Evolutionary conservation across 495 filamentous ascomycete species (phyloP).

Genomic region (Hypoxylon intermedium): DNA sequence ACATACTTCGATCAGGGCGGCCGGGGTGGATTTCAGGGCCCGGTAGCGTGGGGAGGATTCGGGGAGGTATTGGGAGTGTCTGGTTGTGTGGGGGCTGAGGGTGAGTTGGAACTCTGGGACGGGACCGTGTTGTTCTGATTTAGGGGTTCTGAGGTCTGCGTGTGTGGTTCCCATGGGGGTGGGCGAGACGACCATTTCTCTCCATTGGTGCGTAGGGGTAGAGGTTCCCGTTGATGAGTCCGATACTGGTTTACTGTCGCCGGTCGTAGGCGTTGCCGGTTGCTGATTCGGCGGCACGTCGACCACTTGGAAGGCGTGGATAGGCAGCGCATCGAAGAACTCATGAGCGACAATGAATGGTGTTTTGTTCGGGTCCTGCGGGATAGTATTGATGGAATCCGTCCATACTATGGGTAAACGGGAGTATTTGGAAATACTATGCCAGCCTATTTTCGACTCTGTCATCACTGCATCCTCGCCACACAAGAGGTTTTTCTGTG

Average conservation of each 20-base stretch:
- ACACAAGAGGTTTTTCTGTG: slow-evolving; percentile 86
- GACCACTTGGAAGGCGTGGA: slow-evolving; percentile 86
- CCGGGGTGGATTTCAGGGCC: slow-evolving; percentile 67
- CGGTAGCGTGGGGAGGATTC: slow-evolving; percentile 82
- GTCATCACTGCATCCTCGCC: slow-evolving; percentile 71
- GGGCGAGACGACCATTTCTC: slow-evolving; percentile 85
- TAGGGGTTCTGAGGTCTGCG: slow-evolving; percentile 52
- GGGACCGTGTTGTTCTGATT: slow-evolving; percentile 60
- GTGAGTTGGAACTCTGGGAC: slow-evolving; percentile 84
- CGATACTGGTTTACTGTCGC: slow-evolving; percentile 18
- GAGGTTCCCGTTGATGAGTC: slow-evolving; percentile 55
- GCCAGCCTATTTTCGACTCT: slow-evolving; percentile 75
- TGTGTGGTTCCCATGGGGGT: slow-evolving; percentile 59
- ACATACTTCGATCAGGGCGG: slow-evolving; percentile 81
- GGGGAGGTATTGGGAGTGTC: slow-evolving; percentile 83
- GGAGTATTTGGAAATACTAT: slow-evolving; percentile 76
- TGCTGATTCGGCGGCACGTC: slow-evolving; percentile 57
- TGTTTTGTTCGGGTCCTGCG: slow-evolving; percentile 64
- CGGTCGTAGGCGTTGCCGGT: slow-evolving; percentile 46
- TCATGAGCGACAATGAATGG: slow-evolving; percentile 97
- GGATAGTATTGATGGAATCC: slow-evolving; percentile 84
- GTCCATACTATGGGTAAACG: slow-evolving; percentile 83
- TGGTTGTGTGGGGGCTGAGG: slow-evolving; percentile 73
- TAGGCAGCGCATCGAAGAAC: slow-evolving; percentile 98
- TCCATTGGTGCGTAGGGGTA: slow-evolving; percentile 72